Conservation (phyloP, 768 basidiomycete species). For the Piloderma croceum region DNA sequence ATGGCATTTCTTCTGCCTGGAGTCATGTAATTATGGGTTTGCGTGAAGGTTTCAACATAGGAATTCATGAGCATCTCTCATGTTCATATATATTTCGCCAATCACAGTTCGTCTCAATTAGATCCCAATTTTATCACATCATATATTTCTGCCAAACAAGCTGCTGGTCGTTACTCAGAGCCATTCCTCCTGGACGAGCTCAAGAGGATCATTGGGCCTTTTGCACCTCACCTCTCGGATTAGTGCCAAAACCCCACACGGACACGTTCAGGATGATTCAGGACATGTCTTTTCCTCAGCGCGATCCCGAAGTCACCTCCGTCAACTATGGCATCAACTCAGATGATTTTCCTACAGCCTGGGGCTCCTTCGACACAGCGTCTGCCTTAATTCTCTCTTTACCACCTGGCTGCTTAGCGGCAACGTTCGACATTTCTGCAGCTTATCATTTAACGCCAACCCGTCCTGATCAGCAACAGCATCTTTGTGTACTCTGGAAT, state of each 20-base stretch:
- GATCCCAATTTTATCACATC: constrained; percentile 24
- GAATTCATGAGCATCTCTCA: constrained; percentile 14
- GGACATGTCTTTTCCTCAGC: constrained; percentile 26
- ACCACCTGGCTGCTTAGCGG: too few relatives aligned
- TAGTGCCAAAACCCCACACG: constrained; percentile 30
- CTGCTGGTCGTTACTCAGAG: constrained; percentile 26
- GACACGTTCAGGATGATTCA: constrained; percentile 28
- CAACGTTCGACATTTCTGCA: too few relatives aligned
- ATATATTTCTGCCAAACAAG: constrained; percentile 29
- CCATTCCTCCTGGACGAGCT: constrained; percentile 22
- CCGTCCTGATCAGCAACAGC: too few relatives aligned
- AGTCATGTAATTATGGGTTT: constrained; percentile 27
- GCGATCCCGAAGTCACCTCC: constrained; percentile 19
- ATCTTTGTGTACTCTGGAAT: constrained; percentile 26
- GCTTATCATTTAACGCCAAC: too few relatives aligned
- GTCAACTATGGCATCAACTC: constrained; percentile 27
- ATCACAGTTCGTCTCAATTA: constrained; percentile 28
- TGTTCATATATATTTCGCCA: constrained; percentile 24
- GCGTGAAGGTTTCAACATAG: constrained; percentile 31
- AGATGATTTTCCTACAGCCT: constrained; percentile 26
- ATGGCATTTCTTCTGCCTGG: constrained; percentile 18
- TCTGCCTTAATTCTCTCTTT: too few relatives aligned
- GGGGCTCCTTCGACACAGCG: constrained; percentile 43
- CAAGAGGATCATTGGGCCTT: constrained; percentile 34
- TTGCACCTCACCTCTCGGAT: constrained; percentile 35